Evolutionary conservation across 1,284 basidiomycete species (phyloP).

Genomic region (Puccinia polysora): DNA sequence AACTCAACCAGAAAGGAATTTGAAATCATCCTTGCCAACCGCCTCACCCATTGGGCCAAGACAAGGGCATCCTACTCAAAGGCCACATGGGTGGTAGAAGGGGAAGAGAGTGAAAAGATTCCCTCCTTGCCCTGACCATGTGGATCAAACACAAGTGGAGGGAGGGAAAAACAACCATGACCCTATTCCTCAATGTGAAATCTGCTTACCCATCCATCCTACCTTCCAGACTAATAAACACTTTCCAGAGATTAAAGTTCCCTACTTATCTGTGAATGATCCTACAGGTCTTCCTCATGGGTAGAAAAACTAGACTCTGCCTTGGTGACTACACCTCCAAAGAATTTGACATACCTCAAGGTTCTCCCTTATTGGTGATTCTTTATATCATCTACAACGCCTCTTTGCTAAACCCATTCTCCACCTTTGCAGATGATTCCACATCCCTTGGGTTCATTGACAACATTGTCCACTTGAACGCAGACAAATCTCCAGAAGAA

Average conservation of each 20-base stretch:
- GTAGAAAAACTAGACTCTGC: not conserved
- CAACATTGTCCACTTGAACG: slow-evolving; percentile 6
- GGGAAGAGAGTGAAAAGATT: not conserved
- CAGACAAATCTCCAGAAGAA: not conserved
- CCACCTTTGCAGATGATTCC: not conserved
- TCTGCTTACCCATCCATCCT: not conserved
- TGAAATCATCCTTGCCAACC: not conserved
- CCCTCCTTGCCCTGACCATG: not conserved
- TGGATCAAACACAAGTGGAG: slow-evolving; percentile 1
- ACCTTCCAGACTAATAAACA: not conserved
- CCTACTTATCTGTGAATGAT: not conserved
- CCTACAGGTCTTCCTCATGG: not conserved
- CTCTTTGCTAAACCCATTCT: not conserved
- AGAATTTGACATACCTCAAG: not conserved
- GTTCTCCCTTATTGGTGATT: not conserved
- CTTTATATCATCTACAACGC: slow-evolving; percentile 13
- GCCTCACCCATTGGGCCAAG: not conserved
- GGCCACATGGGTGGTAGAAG: not conserved
- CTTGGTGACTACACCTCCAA: not conserved
- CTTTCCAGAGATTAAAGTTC: not conserved
- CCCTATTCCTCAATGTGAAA: slow-evolving; percentile 9
- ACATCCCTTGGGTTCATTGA: slow-evolving; percentile 8
- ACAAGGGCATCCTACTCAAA: not conserved
- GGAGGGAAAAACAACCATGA: not conserved
- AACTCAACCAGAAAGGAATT: slow-evolving; percentile 1